phyloP scores from a whole-genome alignment of 2,329 filamentous ascomycete species.

The Aspergillus novofumigatus region DNA sequence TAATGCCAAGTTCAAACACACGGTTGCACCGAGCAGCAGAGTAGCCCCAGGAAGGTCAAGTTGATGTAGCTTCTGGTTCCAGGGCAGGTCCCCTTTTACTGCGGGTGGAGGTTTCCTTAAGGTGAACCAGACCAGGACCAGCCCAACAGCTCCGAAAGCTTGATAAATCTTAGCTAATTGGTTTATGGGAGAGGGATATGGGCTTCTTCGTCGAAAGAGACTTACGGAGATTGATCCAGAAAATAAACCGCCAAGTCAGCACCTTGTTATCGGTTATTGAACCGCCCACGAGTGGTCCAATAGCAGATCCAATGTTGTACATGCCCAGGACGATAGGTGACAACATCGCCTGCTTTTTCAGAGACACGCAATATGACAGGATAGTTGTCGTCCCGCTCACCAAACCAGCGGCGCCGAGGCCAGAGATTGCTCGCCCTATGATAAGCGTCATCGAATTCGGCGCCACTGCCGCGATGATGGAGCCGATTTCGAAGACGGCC shows the following conservation, averaged over 20 bases:
- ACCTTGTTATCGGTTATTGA: conserved; percentile 28
- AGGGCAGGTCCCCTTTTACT: conserved; percentile 7
- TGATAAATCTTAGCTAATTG: too few relatives aligned
- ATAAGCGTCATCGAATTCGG: conserved; percentile 29
- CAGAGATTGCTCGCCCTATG: conserved; percentile 32
- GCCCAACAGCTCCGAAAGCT: conserved; percentile 9
- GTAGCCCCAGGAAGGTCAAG: conserved; percentile 8
- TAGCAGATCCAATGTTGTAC: conserved; percentile 30
- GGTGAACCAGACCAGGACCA: conserved; percentile 7
- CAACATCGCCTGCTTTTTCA: conserved; percentile 27
- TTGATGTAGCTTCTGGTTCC: conserved; percentile 8
- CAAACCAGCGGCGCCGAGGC: conserved; percentile 27
- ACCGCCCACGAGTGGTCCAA: conserved; percentile 33
- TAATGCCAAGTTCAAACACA: not conserved
- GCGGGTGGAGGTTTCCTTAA: conserved; percentile 8
- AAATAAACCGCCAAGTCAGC: conserved; percentile 45
- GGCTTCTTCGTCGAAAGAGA: not conserved
- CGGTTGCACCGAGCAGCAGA: not conserved
- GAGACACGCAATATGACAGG: conserved; percentile 30
- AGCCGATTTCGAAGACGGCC: conserved; percentile 34
- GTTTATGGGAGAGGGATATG: not conserved
- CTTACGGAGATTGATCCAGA: conserved; percentile 48
- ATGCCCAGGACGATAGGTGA: conserved; percentile 31
- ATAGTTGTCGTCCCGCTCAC: conserved; percentile 29
- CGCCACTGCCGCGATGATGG: conserved; percentile 25